A percentile compares a stretch with the other conserved stretches of the same genome.
phyloP scores from a whole-genome alignment of 257 asterid species.

The Plantago elongata region DNA sequence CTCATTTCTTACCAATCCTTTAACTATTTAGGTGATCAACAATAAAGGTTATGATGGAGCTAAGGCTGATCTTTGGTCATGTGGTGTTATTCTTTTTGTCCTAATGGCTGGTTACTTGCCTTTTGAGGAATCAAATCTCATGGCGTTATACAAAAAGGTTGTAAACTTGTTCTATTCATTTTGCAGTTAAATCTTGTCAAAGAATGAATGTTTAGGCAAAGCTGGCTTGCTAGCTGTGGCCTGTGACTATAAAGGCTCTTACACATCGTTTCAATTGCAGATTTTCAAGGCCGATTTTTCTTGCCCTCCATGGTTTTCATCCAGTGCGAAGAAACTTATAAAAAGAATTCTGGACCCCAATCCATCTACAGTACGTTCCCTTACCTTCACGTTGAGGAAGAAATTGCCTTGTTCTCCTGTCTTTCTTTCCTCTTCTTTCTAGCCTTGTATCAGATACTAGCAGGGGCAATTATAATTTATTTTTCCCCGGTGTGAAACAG shows the following conservation, averaged over 20 bases:
- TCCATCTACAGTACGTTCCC: conserved; percentile 63
- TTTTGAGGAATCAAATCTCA: conserved; percentile 80
- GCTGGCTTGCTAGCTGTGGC: neutral
- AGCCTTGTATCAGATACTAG: neutral
- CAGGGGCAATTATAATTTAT: neutral
- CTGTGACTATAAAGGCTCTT: conserved; percentile 8
- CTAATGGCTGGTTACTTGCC: conserved; percentile 76
- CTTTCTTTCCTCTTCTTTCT: neutral
- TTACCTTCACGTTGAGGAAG: neutral
- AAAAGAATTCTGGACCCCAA: conserved; percentile 89
- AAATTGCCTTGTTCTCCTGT: neutral
- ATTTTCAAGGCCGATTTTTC: conserved; percentile 84
- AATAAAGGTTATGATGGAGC: conserved; percentile 97
- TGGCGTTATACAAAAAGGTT: conserved; percentile 53
- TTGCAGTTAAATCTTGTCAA: neutral
- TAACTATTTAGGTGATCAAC: conserved; percentile 59
- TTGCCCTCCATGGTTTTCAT: conserved; percentile 88
- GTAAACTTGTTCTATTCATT: neutral
- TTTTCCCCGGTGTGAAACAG: conserved; percentile 37
- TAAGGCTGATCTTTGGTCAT: conserved; percentile 96
- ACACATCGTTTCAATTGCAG: conserved; percentile 38
- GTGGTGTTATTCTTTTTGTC: conserved; percentile 60
- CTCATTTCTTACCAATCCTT: conserved; percentile 8
- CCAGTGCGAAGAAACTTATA: conserved; percentile 77
- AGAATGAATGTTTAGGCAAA: neutral